A percentile compares a stretch with the other conserved stretches of the same genome.
Evolutionary conservation across 1,139 yeast species (phyloP).

Genomic region (Eremothecium cymbalariae): DNA sequence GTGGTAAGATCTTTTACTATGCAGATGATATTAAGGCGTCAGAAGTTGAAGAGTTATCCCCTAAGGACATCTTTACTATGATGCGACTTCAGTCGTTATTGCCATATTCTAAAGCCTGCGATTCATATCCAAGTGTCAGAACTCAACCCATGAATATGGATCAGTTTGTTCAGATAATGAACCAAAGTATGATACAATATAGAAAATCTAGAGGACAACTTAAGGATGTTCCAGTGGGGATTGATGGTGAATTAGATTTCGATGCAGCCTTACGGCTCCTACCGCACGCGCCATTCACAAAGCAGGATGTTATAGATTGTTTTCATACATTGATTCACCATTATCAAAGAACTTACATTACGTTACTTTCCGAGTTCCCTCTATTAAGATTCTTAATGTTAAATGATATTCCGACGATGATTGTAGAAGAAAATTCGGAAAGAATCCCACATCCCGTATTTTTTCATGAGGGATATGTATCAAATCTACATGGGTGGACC

Average conservation of each 20-base stretch:
- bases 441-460: constrained; percentile 32
- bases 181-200: constrained; percentile 22
- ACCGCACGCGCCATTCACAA: constrained; percentile 29
- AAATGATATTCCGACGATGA: constrained; percentile 35
- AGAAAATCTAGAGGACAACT: constrained; percentile 24
- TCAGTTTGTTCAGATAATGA: constrained; percentile 30
- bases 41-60: constrained; percentile 29
- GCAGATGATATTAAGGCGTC: constrained; percentile 26
- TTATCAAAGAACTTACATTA: constrained; percentile 31
- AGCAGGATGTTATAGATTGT: constrained; percentile 30
- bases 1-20: constrained; percentile 28
- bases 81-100: constrained; percentile 31
- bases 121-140: constrained; percentile 35
- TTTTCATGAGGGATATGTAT: constrained; percentile 27
- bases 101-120: constrained; percentile 38
- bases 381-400: constrained; percentile 33
- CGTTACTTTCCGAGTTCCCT: constrained; percentile 32
- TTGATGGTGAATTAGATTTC: constrained; percentile 10
- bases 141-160: constrained; percentile 35
- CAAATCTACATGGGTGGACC: constrained; percentile 30
- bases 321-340: constrained; percentile 36
- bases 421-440: constrained; percentile 26
- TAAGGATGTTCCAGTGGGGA: constrained; percentile 5
- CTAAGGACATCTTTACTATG: constrained; percentile 33
- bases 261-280: constrained; percentile 12